Conservation (phyloP, 352 stramenopile species). For the Globisporangium canariense region DNA sequence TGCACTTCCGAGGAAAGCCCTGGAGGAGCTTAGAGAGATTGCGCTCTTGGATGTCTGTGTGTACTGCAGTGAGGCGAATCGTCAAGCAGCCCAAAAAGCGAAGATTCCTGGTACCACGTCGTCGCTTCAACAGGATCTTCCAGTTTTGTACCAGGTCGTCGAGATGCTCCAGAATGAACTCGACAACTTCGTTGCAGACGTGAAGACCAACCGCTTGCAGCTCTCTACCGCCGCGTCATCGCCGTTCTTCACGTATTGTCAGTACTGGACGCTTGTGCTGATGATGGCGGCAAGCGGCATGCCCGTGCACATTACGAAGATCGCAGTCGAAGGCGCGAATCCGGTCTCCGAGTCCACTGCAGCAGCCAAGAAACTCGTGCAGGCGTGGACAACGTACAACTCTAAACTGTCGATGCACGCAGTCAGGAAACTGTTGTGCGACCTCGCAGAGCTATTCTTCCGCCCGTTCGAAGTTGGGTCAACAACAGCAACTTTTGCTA, state of each 20-base stretch:
- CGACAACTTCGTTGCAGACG: slow-evolving; percentile 49
- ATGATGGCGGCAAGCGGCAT: slow-evolving; percentile 46
- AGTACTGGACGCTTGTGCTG: slow-evolving; percentile 69
- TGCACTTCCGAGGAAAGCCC: slow-evolving; percentile 39
- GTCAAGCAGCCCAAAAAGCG: slow-evolving; percentile 6
- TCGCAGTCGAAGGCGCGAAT: slow-evolving; percentile 37
- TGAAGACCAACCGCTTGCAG: slow-evolving; percentile 69
- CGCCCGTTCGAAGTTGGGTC: slow-evolving; percentile 34
- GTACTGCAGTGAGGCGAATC: slow-evolving; percentile 27
- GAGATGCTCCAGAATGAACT: slow-evolving; percentile 52
- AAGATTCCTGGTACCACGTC: slow-evolving; percentile 8
- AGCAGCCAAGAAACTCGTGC: slow-evolving; percentile 43
- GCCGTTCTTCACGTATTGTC: slow-evolving; percentile 57
- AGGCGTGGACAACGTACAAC: slow-evolving; percentile 55
- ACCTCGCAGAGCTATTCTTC: slow-evolving; percentile 62
- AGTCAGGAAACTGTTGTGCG: slow-evolving; percentile 53
- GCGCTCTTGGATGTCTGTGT: slow-evolving; percentile 47
- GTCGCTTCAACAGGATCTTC: slow-evolving; percentile 67
- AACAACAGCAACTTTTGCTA: not conserved
- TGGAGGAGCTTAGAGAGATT: slow-evolving; percentile 58
- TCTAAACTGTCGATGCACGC: slow-evolving; percentile 48
- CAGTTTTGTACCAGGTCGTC: slow-evolving; percentile 52
- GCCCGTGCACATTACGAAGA: slow-evolving; percentile 54
- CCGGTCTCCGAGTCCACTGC: slow-evolving; percentile 19
- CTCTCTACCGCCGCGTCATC: slow-evolving; percentile 25